Evolutionary conservation across 73 alveolate species (phyloP), one percentile per base, ranked within the genome.

Genomic region (Paramecium bursaria): DNA sequence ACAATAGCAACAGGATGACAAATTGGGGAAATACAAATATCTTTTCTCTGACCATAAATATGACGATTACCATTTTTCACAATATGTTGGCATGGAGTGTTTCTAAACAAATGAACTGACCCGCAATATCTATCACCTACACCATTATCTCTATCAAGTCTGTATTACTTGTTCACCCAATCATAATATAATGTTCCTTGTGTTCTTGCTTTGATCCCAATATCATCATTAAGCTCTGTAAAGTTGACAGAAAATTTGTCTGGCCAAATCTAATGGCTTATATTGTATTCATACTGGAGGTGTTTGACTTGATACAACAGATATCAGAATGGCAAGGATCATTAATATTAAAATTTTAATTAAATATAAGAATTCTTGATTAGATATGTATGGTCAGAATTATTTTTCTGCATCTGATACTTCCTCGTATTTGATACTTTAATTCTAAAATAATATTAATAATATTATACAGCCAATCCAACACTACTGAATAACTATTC

Each of bases 341-440:
- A n/a, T n/a, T n/a, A n/a, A n/a, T n/a, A n/a, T n/a, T n/a, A n/a
- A n/a, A n/a, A n/a, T n/a, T n/a, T n/a, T n/a, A n/a, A n/a, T n/a
- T n/a, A n/a, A n/a, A n/a, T n/a, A n/a, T n/a, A n/a, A n/a, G n/a
- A n/a, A n/a, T n/a, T n/a, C n/a, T n/a, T n/a, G n/a, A n/a, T n/a
- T n/a, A n/a, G n/a, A n/a, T n/a, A n/a, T n/a, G n/a, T n/a, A n/a
- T n/a, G n/a, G n/a, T 67, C 82, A 67, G 7, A 67, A 67, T 25
- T 11, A 23, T 42, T 67, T 7, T 19, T 67, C 82, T 19, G 82
- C 82, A 67, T 67, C 60, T 30, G 82, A 35, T 7, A 67, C 55
- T 14, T 67, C 82, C 44, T 39, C 57, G 23, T 67, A 39, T 39
- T 67, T 31, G 6, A 67, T 67, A 14, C 60, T 39, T 33, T 67